Evolutionary conservation across 768 basidiomycete species (phyloP), one percentile per base, ranked within the genome.

Genomic region (Leccinum disarticulatum): DNA sequence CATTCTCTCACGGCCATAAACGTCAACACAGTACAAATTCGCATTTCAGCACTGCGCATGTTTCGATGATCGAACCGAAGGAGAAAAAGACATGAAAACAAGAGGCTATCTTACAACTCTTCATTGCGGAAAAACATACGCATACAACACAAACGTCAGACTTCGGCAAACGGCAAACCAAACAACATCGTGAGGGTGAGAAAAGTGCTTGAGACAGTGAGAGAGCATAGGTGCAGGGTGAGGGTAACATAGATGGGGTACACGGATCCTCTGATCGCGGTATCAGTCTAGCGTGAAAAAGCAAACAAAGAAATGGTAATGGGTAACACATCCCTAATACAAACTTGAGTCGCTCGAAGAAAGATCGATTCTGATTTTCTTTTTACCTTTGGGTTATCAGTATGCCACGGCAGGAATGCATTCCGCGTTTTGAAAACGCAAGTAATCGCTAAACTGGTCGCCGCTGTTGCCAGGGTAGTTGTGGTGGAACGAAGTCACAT

Each of bases 371-470:
- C n/a, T n/a, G 33, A 33, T 53, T 50, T 48, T 56, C 48, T 19
- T 35, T 57, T 54, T 22, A 22, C 47, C 22, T 22, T 28, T 54
- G 3, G 47, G 50, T 17, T 4, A 27, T 68, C 55, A 71, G 57
- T 66, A 71, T 4, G 61, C 69, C 3, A 66, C 47, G 15, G 66
- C 56, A 41, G 64, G 64, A 6, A 66, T 53, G 33, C 57, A 66
- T 15, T 64, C 62, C 6, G 52, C 61, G 0, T 58, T 30, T 13
- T 64, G 69, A 41, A 61, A 51, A 3, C 69, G 69, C 27, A 68
- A 41, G 28, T 47, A 61, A 11, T 63, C 69, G 33, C 43, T 64
- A 48, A 69, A 63, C 19, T 33, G 58, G 14, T 57, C 48, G 5
- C 28, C 8, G 31, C 31, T 4, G 31, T 55, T 22, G 36, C 19